Evolutionary conservation across 371 early-diverging fungal species (phyloP).

Genomic region (Apophysomyces trapeziformis): DNA sequence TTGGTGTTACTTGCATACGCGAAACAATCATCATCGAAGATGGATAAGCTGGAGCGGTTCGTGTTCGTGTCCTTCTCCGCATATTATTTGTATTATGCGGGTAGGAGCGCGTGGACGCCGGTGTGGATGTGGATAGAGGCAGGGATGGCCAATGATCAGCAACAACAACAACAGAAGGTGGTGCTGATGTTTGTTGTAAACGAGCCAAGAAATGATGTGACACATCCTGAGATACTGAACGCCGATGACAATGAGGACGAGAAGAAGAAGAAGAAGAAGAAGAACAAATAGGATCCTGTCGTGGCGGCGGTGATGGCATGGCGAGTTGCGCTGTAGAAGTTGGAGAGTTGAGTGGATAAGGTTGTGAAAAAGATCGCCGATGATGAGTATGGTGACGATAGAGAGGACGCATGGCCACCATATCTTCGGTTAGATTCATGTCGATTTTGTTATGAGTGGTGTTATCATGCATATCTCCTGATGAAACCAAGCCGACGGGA

Average conservation of each 20-base stretch:
- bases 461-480: too few species aligned
- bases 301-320: neutral
- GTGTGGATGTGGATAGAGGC: neutral
- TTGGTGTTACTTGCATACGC: neutral
- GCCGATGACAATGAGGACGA: neutral
- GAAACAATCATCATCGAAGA: neutral
- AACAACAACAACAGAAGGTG: neutral
- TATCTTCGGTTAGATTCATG: neutral
- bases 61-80: neutral
- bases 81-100: too few species aligned
- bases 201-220: neutral
- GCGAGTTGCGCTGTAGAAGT: neutral
- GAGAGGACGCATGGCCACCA: neutral
- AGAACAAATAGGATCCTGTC: too few species aligned
- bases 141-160: neutral
- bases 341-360: neutral
- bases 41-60: neutral
- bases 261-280: too few species aligned
- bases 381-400: neutral
- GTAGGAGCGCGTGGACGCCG: too few species aligned
- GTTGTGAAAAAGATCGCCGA: constrained; percentile 8
- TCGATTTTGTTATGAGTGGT: neutral
- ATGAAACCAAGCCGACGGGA: neutral
- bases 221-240: neutral
- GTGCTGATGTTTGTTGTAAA: neutral